phyloP scores from a whole-genome alignment of 2,329 filamentous ascomycete genomes.

The Emergomyces africanus region DNA sequence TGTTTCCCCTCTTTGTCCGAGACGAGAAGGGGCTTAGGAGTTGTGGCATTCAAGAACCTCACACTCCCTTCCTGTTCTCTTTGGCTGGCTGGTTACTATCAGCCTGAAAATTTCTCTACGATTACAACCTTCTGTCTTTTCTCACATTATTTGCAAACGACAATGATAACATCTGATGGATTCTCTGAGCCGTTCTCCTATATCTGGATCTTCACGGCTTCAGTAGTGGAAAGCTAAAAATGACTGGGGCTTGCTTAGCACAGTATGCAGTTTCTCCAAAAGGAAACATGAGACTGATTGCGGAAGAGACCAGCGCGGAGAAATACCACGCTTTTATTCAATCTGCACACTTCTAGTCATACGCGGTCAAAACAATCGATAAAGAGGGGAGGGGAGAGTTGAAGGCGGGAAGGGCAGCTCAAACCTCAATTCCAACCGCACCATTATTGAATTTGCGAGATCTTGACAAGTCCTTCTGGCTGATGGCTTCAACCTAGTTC shows the following conservation, averaged over 20 bases:
- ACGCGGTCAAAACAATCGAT: background rate
- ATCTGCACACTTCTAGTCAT: background rate
- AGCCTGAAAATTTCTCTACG: background rate
- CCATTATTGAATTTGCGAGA: background rate
- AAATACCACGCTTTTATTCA: background rate
- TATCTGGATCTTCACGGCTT: background rate
- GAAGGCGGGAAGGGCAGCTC: background rate
- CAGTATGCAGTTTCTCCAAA: background rate
- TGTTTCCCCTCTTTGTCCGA: background rate
- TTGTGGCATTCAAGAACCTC: background rate
- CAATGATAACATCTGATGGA: background rate
- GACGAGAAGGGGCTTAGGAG: background rate
- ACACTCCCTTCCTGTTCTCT: background rate
- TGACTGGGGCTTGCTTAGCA: background rate
- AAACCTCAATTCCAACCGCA: background rate
- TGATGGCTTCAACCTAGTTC: background rate
- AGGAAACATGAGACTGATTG: background rate
- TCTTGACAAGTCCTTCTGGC: background rate
- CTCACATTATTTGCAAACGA: background rate
- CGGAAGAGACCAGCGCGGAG: background rate
- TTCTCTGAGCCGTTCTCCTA: background rate
- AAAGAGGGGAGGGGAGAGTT: background rate
- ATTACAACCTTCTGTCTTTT: background rate
- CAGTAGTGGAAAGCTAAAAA: background rate
- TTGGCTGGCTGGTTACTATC: background rate